A percentile compares a stretch with the other conserved stretches of the same genome.
Evolutionary conservation across 805 yeast genomes (phyloP).

Genomic region (Kuraishia borneana): DNA sequence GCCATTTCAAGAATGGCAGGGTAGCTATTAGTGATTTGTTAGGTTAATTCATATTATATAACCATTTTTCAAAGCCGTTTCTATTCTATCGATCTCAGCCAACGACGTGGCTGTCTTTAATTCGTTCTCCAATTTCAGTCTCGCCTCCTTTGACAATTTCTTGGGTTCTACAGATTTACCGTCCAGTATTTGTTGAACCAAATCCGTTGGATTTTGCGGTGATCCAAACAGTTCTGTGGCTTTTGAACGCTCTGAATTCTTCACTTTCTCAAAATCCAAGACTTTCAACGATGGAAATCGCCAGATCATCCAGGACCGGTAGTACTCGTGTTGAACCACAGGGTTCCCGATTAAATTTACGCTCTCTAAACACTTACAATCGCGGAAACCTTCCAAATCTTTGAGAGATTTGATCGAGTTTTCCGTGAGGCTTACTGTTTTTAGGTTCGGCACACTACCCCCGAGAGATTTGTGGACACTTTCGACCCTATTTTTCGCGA

Average conservation of each 20-base stretch:
- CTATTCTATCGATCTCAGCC: constrained; percentile 67
- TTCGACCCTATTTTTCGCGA: constrained; percentile 52
- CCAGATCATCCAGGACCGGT: constrained; percentile 51
- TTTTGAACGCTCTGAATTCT: constrained; percentile 34
- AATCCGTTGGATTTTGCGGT: constrained; percentile 14
- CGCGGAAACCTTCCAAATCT: constrained; percentile 26
- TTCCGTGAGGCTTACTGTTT: constrained; percentile 37
- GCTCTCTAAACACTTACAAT: constrained; percentile 30
- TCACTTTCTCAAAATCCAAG: constrained; percentile 60
- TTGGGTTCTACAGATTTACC: constrained; percentile 13
- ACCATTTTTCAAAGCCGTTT: constrained; percentile 36
- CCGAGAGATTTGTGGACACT: constrained; percentile 23
- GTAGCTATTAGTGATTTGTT: background rate
- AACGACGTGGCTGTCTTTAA: constrained; percentile 55
- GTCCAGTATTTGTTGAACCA: constrained; percentile 17
- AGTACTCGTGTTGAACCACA: constrained; percentile 34
- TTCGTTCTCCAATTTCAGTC: constrained; percentile 34
- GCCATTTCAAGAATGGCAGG: background rate
- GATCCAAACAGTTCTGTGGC: constrained; percentile 34
- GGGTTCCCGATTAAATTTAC: constrained; percentile 52
- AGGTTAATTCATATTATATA: background rate
- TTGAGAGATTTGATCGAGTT: constrained; percentile 37
- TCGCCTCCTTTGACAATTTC: constrained; percentile 45
- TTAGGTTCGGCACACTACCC: constrained; percentile 32
- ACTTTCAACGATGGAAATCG: constrained; percentile 49